Evolutionary conservation across 306 rosid species (phyloP), one percentile per base, ranked within the genome.

Genomic region (Prinsepia uniflora): DNA sequence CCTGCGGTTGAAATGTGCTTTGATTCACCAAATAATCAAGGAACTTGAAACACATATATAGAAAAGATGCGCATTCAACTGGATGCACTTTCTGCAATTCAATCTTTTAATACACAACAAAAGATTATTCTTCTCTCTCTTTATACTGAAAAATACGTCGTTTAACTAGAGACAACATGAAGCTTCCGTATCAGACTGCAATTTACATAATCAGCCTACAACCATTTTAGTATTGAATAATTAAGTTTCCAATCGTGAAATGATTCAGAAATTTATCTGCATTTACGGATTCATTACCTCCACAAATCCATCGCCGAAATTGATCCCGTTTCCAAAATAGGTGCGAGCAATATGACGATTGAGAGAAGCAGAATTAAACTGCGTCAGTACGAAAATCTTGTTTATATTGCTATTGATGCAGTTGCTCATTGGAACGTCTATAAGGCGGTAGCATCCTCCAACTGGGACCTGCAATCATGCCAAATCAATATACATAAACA

Each of bases 371-470:
- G 87, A 84, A 76, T 84, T 84, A 73, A 67, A 80, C 60, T 84
- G 87, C 6, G 87, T 84, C 14, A 84, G 78, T 67, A 84, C 84
- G 8, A 77, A 84, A 15, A 84, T 72, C 65, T 83, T 80, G 76
- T 83, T 83, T 68, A 83, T 80, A 61, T 79, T 81, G 57, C 87
- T 83, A 68, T 83, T 83, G 45, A 83, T 80, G 70, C 80, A 80
- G 44, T 80, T 80, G 78, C 87, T 84, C 87, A 80, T 84, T 15
- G 84, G 83, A 74, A 80, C 77, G 70, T 84, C 87, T 54, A 84
- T 80, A 41, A 84, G 84, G 65, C 87, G 65, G 65, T 84, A 84
- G 71, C 87, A 84, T 49, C 87, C 87, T 80, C 87, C 87, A 48
- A 84, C 78, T 1, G 87, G 82, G 49, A 84, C 87, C 87, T 84